phyloP scores from a whole-genome alignment of 345 rosid species.

The Eucalyptus pauciflora region DNA sequence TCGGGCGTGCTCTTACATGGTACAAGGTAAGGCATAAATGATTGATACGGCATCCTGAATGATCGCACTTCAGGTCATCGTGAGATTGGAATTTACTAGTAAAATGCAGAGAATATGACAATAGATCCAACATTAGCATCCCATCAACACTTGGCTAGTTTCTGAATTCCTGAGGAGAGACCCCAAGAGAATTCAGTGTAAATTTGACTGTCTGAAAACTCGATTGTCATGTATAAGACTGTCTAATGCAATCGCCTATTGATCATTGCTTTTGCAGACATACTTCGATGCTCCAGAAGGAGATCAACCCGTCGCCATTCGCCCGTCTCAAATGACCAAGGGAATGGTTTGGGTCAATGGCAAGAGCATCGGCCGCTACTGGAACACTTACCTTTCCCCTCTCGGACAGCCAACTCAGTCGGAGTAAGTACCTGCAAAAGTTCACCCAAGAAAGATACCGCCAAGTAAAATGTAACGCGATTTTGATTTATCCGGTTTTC shows the following conservation, averaged over 20 bases:
- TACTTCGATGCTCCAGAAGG: constrained; percentile 68
- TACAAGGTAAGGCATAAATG: constrained; percentile 43
- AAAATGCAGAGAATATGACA: neutral
- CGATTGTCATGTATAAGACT: neutral
- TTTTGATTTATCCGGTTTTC: neutral
- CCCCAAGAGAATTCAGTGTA: neutral
- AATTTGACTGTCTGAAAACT: neutral
- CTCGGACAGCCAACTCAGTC: constrained; percentile 52
- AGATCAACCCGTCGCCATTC: constrained; percentile 33
- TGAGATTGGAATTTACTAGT: neutral
- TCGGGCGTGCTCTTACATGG: constrained; percentile 50
- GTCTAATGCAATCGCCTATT: neutral
- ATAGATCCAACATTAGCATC: neutral
- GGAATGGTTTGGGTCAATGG: constrained; percentile 90
- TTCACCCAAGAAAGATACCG: neutral
- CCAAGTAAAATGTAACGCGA: neutral
- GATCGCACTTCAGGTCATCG: neutral
- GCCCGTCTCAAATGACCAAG: constrained; percentile 57
- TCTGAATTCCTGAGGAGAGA: neutral
- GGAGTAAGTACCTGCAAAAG: constrained; percentile 20
- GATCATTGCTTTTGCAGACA: constrained; percentile 19
- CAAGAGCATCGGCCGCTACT: constrained; percentile 69
- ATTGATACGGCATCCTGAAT: neutral
- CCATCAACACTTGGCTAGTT: neutral
- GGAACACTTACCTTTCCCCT: constrained; percentile 70